These are phyloP conservation scores for Puccinia novopanici DNA, from an alignment of 1,284 basidiomycete genomes.

Conservation along the genomic window DNA sequence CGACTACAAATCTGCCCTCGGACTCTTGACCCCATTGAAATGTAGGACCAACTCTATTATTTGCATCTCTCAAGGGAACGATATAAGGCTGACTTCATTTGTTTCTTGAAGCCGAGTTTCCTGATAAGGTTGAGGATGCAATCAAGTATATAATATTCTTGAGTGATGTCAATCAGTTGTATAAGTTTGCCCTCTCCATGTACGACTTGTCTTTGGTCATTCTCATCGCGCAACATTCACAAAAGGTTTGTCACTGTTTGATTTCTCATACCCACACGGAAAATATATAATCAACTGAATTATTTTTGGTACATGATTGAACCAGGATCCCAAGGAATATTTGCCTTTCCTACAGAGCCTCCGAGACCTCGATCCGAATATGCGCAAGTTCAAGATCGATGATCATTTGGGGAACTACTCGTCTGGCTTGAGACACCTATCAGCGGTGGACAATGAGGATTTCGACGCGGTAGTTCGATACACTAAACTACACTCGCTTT, in stretches of 20 bases:
- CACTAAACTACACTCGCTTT: conserved; percentile 76
- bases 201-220: conserved; percentile 95
- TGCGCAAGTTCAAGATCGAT: conserved; percentile 89
- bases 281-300: not conserved
- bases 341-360: conserved; percentile 92
- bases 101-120: conserved; percentile 66
- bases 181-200: conserved; percentile 94
- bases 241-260: conserved; percentile 69
- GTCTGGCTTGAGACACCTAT: conserved; percentile 76
- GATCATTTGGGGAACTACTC: conserved; percentile 79
- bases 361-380: conserved; percentile 73
- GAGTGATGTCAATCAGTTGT: conserved; percentile 86
- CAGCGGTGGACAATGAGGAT: conserved; percentile 68
- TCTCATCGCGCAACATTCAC: conserved; percentile 94
- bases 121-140: conserved; percentile 83
- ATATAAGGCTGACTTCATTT: conserved; percentile 14
- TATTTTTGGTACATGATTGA: not conserved
- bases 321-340: conserved; percentile 93
- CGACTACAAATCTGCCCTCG: conserved; percentile 82
- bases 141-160: conserved; percentile 99
- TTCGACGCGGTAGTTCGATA: conserved; percentile 82
- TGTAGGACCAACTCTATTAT: conserved; percentile 61
- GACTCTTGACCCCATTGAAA: conserved; percentile 75
- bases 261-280: conserved; percentile 12
- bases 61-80: not conserved